Conservation (phyloP, 2,329 filamentous ascomycete genomes). For the Monilinia vaccinii-corymbosi region DNA sequence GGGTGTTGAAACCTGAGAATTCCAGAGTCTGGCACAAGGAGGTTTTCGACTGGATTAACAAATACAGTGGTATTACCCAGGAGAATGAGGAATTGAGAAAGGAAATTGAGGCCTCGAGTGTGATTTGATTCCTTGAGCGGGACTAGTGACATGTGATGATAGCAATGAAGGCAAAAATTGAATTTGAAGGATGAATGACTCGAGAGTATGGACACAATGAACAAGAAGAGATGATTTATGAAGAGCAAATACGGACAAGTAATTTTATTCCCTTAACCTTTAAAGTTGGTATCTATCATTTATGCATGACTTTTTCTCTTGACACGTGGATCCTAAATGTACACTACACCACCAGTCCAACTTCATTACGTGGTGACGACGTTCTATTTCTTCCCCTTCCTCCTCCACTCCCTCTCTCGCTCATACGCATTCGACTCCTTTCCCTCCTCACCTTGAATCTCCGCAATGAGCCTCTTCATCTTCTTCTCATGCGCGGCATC, state of each 20-base stretch:
- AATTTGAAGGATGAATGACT: neutral
- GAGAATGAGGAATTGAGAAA: conserved; percentile 18
- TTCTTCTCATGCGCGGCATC: conserved; percentile 95
- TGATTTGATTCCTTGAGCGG: neutral
- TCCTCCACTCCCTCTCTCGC: conserved; percentile 69
- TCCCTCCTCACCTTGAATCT: conserved; percentile 94
- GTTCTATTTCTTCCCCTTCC: conserved; percentile 46
- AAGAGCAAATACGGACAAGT: neutral
- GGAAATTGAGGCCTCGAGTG: conserved; percentile 11
- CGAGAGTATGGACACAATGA: neutral
- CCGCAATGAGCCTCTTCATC: conserved; percentile 81
- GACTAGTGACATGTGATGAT: neutral
- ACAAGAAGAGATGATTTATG: neutral
- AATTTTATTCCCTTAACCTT: neutral
- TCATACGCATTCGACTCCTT: conserved; percentile 82
- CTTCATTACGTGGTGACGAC: neutral
- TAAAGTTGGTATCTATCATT: neutral
- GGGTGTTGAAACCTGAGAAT: conserved; percentile 90
- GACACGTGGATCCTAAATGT: neutral
- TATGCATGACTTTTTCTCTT: neutral
- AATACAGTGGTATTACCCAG: conserved; percentile 43
- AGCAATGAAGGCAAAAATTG: neutral
- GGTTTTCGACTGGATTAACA: conserved; percentile 70
- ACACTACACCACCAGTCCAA: neutral
- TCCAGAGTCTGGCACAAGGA: conserved; percentile 81